Conservation (phyloP, 495 filamentous ascomycete genomes). For the Cercophora newfieldiana region DNA sequence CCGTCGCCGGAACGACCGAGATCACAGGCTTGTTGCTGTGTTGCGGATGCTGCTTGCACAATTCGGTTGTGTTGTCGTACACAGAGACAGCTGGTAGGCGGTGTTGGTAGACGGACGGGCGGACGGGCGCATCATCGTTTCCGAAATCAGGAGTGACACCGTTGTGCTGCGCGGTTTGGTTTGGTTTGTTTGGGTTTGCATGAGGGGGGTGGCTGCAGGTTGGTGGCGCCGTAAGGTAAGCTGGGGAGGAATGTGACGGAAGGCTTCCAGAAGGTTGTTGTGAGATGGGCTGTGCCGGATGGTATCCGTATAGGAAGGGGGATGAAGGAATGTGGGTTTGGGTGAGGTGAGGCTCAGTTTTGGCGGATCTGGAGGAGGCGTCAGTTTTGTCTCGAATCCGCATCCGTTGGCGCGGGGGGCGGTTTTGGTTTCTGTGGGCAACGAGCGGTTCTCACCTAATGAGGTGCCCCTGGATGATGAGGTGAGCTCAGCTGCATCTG, state of each 20-base stretch:
- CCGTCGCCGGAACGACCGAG: constrained; percentile 6
- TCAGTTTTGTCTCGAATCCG: neutral
- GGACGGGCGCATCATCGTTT: neutral
- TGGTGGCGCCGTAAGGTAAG: neutral
- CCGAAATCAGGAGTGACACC: neutral
- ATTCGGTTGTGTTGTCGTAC: neutral
- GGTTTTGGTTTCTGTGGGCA: neutral
- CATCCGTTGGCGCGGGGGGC: neutral
- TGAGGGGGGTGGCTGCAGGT: neutral
- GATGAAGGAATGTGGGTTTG: neutral
- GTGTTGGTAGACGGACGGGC: neutral
- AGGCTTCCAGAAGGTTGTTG: constrained; percentile 14
- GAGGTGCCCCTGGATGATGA: neutral
- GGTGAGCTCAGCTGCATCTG: neutral
- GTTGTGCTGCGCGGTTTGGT: no score
- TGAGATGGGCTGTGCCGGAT: neutral
- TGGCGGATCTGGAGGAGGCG: no score
- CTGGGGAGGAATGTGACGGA: constrained; percentile 4
- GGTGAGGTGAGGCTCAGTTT: neutral
- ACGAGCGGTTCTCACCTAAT: no score
- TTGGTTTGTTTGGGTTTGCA: neutral
- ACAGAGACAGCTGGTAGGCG: neutral
- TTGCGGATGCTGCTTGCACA: neutral
- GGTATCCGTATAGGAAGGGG: neutral
- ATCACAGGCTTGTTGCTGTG: neutral